Conservation (phyloP, 2,329 filamentous ascomycete genomes). For the Penicillium sp. region DNA sequence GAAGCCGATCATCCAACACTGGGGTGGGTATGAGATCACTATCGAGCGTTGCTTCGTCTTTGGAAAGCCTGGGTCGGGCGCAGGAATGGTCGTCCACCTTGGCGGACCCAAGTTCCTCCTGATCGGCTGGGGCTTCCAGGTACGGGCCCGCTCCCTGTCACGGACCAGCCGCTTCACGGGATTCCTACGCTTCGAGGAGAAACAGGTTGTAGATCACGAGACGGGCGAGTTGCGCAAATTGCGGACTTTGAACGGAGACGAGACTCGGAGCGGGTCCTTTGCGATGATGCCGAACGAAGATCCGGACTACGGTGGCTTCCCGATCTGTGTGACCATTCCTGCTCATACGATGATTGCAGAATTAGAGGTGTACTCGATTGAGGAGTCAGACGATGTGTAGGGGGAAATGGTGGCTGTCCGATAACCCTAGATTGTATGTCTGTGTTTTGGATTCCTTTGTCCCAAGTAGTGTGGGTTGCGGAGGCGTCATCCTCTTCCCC, state of each 20-base stretch:
- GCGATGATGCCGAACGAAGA: conserved; percentile 57
- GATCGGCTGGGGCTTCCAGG: conserved; percentile 48
- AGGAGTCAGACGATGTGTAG: conserved; percentile 8
- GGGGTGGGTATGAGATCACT: conserved; percentile 36
- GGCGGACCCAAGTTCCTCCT: conserved; percentile 43
- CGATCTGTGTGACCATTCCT: conserved; percentile 55
- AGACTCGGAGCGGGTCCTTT: conserved; percentile 49
- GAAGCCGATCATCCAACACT: conserved; percentile 29
- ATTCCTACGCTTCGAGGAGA: conserved; percentile 44
- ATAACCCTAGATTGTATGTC: not conserved
- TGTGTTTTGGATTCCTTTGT: not conserved
- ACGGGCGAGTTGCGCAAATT: conserved; percentile 37
- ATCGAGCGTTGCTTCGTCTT: conserved; percentile 49
- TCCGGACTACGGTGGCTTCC: conserved; percentile 57
- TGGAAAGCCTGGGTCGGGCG: conserved; percentile 42
- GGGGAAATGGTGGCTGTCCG: no score
- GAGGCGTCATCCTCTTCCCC: not conserved
- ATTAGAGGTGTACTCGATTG: conserved; percentile 15
- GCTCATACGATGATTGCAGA: conserved; percentile 47
- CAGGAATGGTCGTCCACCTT: conserved; percentile 45
- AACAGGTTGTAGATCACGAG: conserved; percentile 32
- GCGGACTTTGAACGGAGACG: conserved; percentile 40
- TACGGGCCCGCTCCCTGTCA: conserved; percentile 29
- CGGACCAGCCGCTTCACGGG: conserved; percentile 42
- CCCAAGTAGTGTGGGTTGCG: not conserved